Conservation (phyloP, 1,284 basidiomycete species). For the Ceratobasidium sp. region DNA sequence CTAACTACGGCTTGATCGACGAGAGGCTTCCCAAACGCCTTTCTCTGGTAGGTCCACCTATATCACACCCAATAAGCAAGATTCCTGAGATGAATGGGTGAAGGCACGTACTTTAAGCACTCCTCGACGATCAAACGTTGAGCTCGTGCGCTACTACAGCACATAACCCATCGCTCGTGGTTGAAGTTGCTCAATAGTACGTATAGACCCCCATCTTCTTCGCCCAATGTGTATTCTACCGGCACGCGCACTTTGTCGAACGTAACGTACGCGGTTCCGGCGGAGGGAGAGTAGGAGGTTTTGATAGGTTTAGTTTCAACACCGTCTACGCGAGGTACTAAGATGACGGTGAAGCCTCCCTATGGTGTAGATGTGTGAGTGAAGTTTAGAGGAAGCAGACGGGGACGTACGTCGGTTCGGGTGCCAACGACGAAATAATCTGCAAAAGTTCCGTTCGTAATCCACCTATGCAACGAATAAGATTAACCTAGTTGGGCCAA, state of each 20-base stretch:
- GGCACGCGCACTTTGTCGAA: conserved; percentile 91
- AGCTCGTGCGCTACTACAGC: conserved; percentile 75
- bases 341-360: conserved; percentile 87
- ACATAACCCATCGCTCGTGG: conserved; percentile 84
- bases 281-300: conserved; percentile 81
- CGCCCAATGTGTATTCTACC: conserved; percentile 86
- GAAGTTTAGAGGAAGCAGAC: not conserved
- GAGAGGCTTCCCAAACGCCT: conserved; percentile 89
- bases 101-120: conserved; percentile 70
- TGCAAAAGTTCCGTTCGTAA: conserved; percentile 81
- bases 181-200: conserved; percentile 83
- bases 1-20: conserved; percentile 87
- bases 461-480: conserved; percentile 78
- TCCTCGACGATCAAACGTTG: conserved; percentile 80
- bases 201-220: conserved; percentile 84
- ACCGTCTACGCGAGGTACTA: conserved; percentile 82
- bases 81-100: conserved; percentile 28
- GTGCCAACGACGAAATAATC: conserved; percentile 77
- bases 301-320: conserved; percentile 90
- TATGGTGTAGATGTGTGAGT: conserved; percentile 57
- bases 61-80: not conserved
- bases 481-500: not conserved
- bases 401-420: conserved; percentile 68
- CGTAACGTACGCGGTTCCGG: conserved; percentile 83
- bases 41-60: conserved; percentile 82